phyloP scores from a whole-genome alignment of 257 asterid genomes.

The Nicotiana obtusifolia region DNA sequence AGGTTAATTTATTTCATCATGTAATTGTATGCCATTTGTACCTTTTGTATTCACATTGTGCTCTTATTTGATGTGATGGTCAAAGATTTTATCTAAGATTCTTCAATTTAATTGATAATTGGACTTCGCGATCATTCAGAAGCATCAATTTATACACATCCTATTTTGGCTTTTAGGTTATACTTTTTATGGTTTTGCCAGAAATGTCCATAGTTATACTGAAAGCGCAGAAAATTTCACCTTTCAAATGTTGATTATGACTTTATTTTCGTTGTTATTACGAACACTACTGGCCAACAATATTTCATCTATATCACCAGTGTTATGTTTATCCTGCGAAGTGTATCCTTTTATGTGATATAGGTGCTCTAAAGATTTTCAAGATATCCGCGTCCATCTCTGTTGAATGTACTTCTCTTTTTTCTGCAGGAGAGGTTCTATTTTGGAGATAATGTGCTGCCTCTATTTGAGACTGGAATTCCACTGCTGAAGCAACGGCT shows the following conservation, averaged over 20 bases:
- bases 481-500: slow-evolving; percentile 84
- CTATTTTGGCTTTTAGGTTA: not conserved
- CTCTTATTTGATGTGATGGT: not conserved
- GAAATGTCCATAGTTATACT: not conserved
- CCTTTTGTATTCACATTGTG: not conserved
- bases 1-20: slow-evolving; percentile 31
- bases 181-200: not conserved
- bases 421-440: slow-evolving; percentile 83
- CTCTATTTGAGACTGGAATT: slow-evolving; percentile 88
- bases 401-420: not conserved
- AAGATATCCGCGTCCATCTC: not conserved
- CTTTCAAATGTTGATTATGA: not conserved
- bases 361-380: not conserved
- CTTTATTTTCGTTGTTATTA: not conserved
- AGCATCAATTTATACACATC: not conserved
- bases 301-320: not conserved
- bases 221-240: not conserved
- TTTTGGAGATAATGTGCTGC: slow-evolving; percentile 79
- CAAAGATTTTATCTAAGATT: not conserved
- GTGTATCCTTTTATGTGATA: not conserved
- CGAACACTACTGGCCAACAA: not conserved
- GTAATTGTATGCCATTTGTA: not conserved
- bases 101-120: not conserved
- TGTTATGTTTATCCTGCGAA: not conserved
- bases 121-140: not conserved